Evolutionary conservation across 345 rosid species (phyloP).

Genomic region (Lepidium didymum): DNA sequence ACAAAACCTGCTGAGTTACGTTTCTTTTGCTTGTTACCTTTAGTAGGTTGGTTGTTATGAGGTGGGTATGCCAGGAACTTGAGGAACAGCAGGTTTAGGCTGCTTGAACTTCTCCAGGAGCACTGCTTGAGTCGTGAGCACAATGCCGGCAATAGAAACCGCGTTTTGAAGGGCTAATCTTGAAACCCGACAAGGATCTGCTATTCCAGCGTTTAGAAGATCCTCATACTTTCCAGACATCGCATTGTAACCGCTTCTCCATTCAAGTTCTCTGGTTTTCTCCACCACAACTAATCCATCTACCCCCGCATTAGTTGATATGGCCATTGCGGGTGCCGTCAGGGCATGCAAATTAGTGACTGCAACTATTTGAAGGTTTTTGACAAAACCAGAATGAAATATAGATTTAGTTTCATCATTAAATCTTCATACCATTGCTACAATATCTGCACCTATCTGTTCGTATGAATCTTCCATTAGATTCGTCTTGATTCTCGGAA

Average conservation of each 20-base stretch:
- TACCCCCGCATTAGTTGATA: slow-evolving; percentile 75
- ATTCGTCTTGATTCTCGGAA: slow-evolving; percentile 40
- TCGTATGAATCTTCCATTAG: slow-evolving; percentile 57
- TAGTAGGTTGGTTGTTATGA: slow-evolving; percentile 6
- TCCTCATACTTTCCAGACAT: slow-evolving; percentile 67
- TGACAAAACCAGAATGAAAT: neutral
- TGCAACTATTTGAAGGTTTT: neutral
- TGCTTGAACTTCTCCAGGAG: slow-evolving; percentile 58
- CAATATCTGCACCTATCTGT: slow-evolving; percentile 67
- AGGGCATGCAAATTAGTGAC: slow-evolving; percentile 47
- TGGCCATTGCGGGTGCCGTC: slow-evolving; percentile 64
- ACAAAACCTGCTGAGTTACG: neutral
- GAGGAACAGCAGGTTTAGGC: slow-evolving; percentile 55
- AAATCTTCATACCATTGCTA: slow-evolving; percentile 44
- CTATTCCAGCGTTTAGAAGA: slow-evolving; percentile 60
- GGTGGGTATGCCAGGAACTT: slow-evolving; percentile 69
- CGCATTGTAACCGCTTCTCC: slow-evolving; percentile 78
- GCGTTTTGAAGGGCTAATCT: slow-evolving; percentile 81
- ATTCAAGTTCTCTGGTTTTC: slow-evolving; percentile 46
- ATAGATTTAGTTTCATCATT: neutral
- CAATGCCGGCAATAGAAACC: slow-evolving; percentile 67
- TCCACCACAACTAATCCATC: slow-evolving; percentile 72
- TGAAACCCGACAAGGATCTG: slow-evolving; percentile 73
- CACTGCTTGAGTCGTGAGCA: slow-evolving; percentile 81
- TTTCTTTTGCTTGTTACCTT: neutral